phyloP scores from a whole-genome alignment of 2,329 filamentous ascomycete species.

The Epichloe bromicola region DNA sequence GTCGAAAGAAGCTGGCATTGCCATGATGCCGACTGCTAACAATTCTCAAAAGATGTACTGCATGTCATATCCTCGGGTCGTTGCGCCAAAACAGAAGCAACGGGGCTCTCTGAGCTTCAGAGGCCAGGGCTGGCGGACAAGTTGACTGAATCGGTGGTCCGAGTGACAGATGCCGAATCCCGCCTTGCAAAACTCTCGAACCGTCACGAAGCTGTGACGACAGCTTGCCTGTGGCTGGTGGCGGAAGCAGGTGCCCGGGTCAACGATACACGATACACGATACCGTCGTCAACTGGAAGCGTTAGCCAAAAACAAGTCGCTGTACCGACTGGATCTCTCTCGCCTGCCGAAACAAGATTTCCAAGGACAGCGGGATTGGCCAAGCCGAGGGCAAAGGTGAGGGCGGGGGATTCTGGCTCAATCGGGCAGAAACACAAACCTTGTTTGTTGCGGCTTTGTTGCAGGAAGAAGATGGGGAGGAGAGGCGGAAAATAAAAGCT shows the following conservation, averaged over 20 bases:
- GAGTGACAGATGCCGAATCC: not conserved
- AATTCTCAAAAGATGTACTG: not conserved
- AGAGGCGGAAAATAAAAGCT: too few species aligned
- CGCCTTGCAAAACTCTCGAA: too few species aligned
- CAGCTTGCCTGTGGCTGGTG: not conserved
- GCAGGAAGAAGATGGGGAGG: too few species aligned
- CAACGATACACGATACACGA: not conserved
- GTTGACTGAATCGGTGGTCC: not conserved
- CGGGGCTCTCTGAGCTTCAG: too few species aligned
- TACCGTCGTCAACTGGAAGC: not conserved
- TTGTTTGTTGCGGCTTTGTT: too few species aligned
- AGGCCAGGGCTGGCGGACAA: too few species aligned
- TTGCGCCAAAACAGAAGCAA: not conserved
- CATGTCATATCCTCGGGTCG: not conserved
- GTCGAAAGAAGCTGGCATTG: slow-evolving; percentile 1
- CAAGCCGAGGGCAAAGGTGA: not conserved
- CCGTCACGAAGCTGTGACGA: too few species aligned
- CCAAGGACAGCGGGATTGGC: not conserved
- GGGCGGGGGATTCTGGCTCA: not conserved
- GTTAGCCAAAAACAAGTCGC: not conserved
- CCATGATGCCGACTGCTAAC: not conserved
- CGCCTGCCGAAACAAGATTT: not conserved
- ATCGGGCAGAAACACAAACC: not conserved
- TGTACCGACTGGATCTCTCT: not conserved
- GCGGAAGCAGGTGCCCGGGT: not conserved